Conservation (phyloP, 768 basidiomycete species). For the Amanita subjunquillea region DNA sequence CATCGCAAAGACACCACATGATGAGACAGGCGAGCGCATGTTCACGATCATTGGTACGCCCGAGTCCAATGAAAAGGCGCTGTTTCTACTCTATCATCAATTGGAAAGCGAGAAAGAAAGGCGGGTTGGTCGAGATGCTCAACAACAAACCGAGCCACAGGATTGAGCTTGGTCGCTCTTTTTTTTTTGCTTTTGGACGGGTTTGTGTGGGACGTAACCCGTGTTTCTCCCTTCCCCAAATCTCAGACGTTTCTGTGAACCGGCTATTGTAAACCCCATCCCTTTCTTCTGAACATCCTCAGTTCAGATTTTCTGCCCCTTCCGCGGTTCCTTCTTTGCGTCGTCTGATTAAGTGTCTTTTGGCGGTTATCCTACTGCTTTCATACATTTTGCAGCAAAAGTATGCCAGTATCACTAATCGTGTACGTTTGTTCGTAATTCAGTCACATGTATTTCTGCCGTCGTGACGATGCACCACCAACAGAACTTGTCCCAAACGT, state of each 20-base stretch:
- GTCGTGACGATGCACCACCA: slow-evolving; percentile 6
- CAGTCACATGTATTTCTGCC: slow-evolving; percentile 8
- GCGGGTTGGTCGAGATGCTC: slow-evolving; percentile 76
- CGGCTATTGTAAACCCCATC: background rate
- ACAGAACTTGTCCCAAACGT: background rate
- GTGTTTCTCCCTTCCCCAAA: background rate
- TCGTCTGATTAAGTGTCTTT: slow-evolving; percentile 4
- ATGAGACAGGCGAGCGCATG: slow-evolving; percentile 98
- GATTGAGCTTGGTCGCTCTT: slow-evolving; percentile 20
- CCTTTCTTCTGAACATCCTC: background rate
- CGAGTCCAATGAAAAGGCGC: slow-evolving; percentile 94
- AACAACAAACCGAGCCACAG: slow-evolving; percentile 60
- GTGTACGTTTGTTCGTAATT: slow-evolving; percentile 5
- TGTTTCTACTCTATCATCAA: slow-evolving; percentile 96
- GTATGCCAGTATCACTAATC: slow-evolving; percentile 7
- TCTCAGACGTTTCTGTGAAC: slow-evolving; percentile 3
- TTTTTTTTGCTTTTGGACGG: background rate
- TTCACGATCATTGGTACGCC: slow-evolving; percentile 97
- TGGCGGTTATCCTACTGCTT: slow-evolving; percentile 5
- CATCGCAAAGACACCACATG: slow-evolving; percentile 98
- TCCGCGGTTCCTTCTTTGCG: background rate
- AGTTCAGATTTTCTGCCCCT: background rate
- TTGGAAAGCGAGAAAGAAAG: slow-evolving; percentile 95
- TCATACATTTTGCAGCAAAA: slow-evolving; percentile 3
- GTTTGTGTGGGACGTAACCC: background rate